Percentiles rank a stretch among this genome's conserved stretches.
Evolutionary conservation across 257 asterid genomes (phyloP).

Genomic region (Solanum virginianum): DNA sequence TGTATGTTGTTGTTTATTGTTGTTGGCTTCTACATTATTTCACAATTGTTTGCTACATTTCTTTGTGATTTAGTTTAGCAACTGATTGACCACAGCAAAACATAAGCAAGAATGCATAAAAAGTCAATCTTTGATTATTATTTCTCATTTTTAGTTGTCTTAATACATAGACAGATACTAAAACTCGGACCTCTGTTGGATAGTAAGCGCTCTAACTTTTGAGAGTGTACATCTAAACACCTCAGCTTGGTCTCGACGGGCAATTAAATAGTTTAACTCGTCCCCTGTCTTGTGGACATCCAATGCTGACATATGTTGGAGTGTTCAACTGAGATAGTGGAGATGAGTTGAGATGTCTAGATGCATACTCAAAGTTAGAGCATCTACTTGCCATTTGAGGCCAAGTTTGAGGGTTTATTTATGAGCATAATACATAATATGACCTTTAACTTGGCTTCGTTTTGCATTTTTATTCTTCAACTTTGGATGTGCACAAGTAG

Average conservation of each 20-base stretch:
- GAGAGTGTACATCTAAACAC: not conserved
- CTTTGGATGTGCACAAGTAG: no score
- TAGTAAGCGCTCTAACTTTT: not conserved
- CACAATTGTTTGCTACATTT: not conserved
- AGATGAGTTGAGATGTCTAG: no score
- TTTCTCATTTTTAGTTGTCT: not conserved
- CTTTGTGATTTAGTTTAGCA: not conserved
- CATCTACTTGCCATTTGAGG: not conserved
- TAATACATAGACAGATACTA: not conserved
- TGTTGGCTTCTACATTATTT: not conserved
- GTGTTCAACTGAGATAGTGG: no score
- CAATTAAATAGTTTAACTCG: not conserved
- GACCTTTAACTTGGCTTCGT: no score
- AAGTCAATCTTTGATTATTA: not conserved
- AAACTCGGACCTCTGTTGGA: not conserved
- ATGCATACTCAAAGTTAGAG: not conserved
- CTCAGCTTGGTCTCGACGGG: not conserved
- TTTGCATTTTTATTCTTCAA: no score
- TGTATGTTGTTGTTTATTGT: not conserved
- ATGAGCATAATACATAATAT: no score
- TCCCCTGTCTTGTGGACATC: not conserved
- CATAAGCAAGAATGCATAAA: not conserved
- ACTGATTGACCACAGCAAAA: not conserved
- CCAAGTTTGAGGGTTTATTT: not conserved
- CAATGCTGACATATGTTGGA: not conserved